Evolutionary conservation across 1,284 basidiomycete genomes (phyloP).

Genomic region (Irpex lacteus): DNA sequence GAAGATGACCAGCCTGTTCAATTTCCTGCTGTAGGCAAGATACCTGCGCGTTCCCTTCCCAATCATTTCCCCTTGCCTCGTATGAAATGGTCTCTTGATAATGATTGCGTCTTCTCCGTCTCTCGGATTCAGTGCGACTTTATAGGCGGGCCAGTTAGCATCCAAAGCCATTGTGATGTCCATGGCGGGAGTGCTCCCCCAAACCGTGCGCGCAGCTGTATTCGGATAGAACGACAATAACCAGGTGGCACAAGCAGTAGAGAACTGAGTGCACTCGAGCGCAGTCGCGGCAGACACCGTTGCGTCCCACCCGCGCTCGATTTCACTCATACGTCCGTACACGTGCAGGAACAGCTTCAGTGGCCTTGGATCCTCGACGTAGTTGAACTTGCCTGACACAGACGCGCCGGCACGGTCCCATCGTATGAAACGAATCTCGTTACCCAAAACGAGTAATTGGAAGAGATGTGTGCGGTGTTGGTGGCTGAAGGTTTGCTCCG

Average conservation of each 20-base stretch:
- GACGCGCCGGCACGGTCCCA: conserved; percentile 6
- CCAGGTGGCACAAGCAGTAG: too few relatives aligned
- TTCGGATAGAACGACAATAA: too few relatives aligned
- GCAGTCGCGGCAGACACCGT: not conserved
- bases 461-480: conserved; percentile 1
- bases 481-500: not conserved
- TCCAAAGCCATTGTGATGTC: not conserved
- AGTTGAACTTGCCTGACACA: conserved; percentile 2
- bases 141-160: not conserved
- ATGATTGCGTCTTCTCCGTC: not conserved
- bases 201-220: too few relatives aligned
- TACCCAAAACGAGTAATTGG: conserved; percentile 3
- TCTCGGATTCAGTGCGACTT: not conserved
- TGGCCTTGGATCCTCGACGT: not conserved
- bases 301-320: conserved; percentile 3
- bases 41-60: conserved; percentile 2
- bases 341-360: not conserved
- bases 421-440: not conserved
- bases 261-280: too few relatives aligned
- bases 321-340: not conserved
- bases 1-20: not conserved
- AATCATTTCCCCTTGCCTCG: not conserved
- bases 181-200: not conserved
- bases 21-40: conserved; percentile 1
- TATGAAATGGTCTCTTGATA: not conserved